These are phyloP conservation scores for Phyllostachys edulis DNA, from an alignment of 176 grass and related monocot genomes.

Conservation along the genomic window DNA sequence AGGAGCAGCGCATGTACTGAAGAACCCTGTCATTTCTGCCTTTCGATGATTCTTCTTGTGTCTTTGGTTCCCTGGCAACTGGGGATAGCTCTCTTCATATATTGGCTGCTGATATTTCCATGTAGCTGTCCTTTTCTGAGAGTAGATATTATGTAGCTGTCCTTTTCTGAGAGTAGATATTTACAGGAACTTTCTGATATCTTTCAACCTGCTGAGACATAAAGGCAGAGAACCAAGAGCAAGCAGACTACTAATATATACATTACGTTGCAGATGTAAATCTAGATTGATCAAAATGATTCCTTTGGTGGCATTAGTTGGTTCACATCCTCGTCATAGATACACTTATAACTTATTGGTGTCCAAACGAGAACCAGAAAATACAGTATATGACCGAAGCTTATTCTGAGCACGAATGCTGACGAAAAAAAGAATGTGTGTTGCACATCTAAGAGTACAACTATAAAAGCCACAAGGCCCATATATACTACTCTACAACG, in stretches of 20 bases:
- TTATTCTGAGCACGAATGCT: constrained; percentile 23
- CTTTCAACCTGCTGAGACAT: background rate
- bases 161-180: no score
- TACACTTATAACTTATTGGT: background rate
- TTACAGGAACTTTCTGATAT: constrained; percentile 1
- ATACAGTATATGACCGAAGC: background rate
- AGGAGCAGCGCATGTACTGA: constrained; percentile 26
- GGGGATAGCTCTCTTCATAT: constrained; percentile 26
- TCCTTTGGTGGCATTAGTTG: background rate
- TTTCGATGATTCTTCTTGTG: constrained; percentile 14
- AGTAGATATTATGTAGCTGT: constrained; percentile 21
- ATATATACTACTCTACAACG: constrained; percentile 25
- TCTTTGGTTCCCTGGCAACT: constrained; percentile 1
- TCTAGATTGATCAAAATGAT: background rate
- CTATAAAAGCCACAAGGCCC: constrained; percentile 18
- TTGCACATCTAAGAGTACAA: constrained; percentile 22
- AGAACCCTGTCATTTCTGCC: constrained; percentile 36
- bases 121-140: constrained; percentile 33
- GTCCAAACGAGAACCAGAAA: background rate
- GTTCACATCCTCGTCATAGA: background rate
- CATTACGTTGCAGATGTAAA: background rate
- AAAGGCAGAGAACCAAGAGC: constrained; percentile 23
- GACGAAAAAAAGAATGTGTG: background rate
- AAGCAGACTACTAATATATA: background rate
- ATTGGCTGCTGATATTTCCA: constrained; percentile 50